phyloP scores from a whole-genome alignment of 441 rosid genomes.

The Cnidoscolus chayamansa region DNA sequence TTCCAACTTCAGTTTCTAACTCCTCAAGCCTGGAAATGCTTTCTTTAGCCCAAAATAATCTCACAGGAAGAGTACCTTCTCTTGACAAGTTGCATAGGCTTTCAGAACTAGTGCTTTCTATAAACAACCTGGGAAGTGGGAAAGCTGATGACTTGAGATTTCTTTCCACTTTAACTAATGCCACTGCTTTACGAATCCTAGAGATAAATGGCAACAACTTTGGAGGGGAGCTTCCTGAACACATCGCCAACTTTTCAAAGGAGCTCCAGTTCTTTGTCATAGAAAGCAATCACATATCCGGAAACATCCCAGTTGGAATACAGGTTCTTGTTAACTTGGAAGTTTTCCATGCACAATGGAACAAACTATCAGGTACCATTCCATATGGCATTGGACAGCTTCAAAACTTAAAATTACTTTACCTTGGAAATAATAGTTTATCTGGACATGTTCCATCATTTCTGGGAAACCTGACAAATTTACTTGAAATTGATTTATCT shows the following conservation, averaged over 20 bases:
- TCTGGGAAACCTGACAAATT: conserved; percentile 7
- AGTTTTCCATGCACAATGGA: fast-evolving
- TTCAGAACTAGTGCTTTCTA: background rate
- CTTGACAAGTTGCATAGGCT: background rate
- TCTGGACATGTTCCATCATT: background rate
- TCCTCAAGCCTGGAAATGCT: background rate
- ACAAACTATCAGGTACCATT: background rate
- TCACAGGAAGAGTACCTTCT: background rate
- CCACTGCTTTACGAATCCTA: background rate
- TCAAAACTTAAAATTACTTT: background rate
- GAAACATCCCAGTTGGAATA: background rate
- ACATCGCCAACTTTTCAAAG: background rate
- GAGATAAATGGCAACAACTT: background rate
- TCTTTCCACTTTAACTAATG: background rate
- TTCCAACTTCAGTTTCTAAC: conserved; percentile 1
- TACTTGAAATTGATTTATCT: background rate
- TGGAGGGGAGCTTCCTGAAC: conserved; percentile 1
- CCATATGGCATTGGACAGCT: conserved; percentile 3
- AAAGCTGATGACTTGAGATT: conserved; percentile 1
- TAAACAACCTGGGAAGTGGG: background rate
- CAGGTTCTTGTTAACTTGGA: background rate
- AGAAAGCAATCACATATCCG: background rate
- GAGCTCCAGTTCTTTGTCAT: background rate
- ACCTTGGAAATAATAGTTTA: background rate
- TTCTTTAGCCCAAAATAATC: background rate